These are phyloP conservation scores for Spongispora temasekensis DNA, from an alignment of 1,284 basidiomycete genomes.

Conservation along the genomic window DNA sequence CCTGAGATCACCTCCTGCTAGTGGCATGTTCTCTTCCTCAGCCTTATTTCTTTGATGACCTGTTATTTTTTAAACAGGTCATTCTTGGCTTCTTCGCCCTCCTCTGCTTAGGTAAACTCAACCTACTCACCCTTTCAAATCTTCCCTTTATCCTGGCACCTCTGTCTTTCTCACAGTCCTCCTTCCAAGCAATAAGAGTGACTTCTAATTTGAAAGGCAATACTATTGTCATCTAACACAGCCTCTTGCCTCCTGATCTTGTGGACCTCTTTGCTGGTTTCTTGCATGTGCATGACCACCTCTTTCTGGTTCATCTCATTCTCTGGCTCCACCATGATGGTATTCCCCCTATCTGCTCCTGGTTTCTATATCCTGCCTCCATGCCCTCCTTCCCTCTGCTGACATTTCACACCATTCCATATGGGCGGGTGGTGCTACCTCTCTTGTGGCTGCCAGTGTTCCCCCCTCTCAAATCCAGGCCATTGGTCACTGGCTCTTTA, in stretches of 20 bases:
- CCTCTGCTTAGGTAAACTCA: not conserved
- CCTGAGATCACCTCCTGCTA: constrained; percentile 14
- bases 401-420: constrained; percentile 8
- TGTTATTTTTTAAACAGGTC: not conserved
- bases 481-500: constrained; percentile 3
- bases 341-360: not conserved
- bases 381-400: not conserved
- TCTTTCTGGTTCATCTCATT: not conserved
- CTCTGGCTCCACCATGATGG: constrained; percentile 4
- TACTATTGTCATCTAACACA: not conserved
- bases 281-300: not conserved
- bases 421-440: constrained; percentile 4
- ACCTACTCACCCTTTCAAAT: not conserved
- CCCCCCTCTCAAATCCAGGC: constrained; percentile 7
- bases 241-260: not conserved
- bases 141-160: not conserved
- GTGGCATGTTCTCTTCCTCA: constrained; percentile 8
- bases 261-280: not conserved
- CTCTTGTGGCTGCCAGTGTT: constrained; percentile 6
- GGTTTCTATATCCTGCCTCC: constrained; percentile 2
- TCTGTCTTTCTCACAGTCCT: not conserved
- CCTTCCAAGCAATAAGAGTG: not conserved
- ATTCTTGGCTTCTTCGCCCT: constrained; percentile 5
- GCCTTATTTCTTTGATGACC: not conserved
- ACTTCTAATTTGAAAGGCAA: constrained; percentile 1